These are phyloP conservation scores for Sphagnum magellanicum DNA, from an alignment of 228 moss, liverwort and hornwort genomes.

Conservation along the genomic window DNA sequence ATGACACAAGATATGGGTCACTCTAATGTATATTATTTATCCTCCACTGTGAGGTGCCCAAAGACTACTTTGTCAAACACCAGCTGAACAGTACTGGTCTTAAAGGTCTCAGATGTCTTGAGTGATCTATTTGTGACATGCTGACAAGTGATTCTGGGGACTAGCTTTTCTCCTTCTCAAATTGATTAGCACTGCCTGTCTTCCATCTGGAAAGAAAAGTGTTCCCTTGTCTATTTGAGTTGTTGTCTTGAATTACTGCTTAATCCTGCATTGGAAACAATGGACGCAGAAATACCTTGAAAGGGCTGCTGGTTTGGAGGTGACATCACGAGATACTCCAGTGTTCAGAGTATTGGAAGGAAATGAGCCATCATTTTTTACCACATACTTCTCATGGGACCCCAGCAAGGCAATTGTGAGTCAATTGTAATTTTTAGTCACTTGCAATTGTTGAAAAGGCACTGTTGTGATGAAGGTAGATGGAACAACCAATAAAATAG, in stretches of 20 bases:
- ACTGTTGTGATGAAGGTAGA: not conserved
- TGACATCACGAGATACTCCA: constrained; percentile 46
- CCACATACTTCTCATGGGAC: constrained; percentile 70
- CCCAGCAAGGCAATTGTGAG: constrained; percentile 66
- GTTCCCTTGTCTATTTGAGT: not conserved
- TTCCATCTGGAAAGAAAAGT: not conserved
- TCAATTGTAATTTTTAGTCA: constrained; percentile 1
- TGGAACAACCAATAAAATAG: not conserved
- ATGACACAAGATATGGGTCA: not conserved
- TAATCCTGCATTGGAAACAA: not conserved
- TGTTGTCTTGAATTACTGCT: not conserved
- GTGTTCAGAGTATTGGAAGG: constrained; percentile 67
- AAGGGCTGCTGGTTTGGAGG: constrained; percentile 48
- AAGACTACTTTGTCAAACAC: not conserved
- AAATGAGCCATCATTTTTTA: constrained; percentile 78
- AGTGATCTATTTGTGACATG: not conserved
- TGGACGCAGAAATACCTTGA: constrained; percentile 64
- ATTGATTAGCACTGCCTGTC: not conserved
- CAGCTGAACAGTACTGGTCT: not conserved
- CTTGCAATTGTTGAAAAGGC: not conserved
- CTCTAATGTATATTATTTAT: not conserved
- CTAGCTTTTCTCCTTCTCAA: not conserved
- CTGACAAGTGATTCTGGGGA: not conserved
- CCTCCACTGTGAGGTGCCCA: not conserved
- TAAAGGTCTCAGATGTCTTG: not conserved